phyloP scores from a whole-genome alignment of 148 eudicot genomes.

The Nyssa sinensis region DNA sequence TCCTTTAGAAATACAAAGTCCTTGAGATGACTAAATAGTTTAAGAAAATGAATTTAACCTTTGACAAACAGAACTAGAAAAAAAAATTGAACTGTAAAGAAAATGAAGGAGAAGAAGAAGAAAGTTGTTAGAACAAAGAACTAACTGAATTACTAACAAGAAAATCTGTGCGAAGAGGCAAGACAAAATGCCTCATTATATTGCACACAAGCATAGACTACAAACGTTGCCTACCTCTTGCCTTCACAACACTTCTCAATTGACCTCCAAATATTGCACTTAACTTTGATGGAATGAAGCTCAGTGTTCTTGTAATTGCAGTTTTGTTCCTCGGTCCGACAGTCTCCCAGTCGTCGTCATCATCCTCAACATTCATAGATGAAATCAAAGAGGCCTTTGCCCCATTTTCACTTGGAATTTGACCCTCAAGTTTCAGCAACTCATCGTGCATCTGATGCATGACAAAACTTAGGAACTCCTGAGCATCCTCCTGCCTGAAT shows the following conservation, averaged over 20 bases:
- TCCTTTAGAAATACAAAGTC: neutral
- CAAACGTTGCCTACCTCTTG: constrained; percentile 46
- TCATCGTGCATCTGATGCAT: constrained; percentile 89
- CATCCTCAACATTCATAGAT: constrained; percentile 30
- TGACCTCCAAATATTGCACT: constrained; percentile 77
- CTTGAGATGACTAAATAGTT: neutral
- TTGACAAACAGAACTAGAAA: constrained; percentile 5
- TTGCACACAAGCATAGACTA: neutral
- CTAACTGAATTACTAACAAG: neutral
- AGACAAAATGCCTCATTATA: neutral
- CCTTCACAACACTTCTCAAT: constrained; percentile 74
- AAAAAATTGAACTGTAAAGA: neutral
- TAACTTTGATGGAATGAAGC: constrained; percentile 63
- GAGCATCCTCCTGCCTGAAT: constrained; percentile 88
- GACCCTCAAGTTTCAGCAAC: constrained; percentile 68
- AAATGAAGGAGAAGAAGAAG: neutral
- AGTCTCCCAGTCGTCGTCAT: constrained; percentile 83
- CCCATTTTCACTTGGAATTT: constrained; percentile 33
- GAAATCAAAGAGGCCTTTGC: constrained; percentile 48
- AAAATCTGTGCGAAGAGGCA: neutral
- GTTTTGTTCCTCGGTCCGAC: constrained; percentile 84
- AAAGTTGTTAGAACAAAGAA: neutral
- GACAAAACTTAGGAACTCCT: constrained; percentile 75
- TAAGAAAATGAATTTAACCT: neutral
- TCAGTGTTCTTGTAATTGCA: constrained; percentile 80